Evolutionary conservation across 2,329 filamentous ascomycete species (phyloP).

Genomic region (Scorias spongiosa): DNA sequence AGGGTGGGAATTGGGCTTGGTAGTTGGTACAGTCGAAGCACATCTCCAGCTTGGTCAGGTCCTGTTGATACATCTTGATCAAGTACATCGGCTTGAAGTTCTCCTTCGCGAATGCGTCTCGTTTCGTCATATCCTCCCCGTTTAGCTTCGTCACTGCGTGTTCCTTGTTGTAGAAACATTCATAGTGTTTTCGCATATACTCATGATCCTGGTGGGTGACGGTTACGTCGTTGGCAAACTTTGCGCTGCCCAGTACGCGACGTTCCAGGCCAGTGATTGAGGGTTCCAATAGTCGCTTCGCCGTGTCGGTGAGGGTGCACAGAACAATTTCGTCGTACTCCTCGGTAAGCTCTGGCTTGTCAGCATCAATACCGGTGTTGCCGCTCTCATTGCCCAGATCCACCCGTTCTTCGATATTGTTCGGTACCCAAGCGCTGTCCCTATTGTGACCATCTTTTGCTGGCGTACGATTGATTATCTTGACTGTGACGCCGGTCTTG

Average conservation of each 20-base stretch:
- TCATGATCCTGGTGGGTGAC: conserved; percentile 50
- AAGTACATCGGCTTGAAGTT: conserved; percentile 51
- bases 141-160: conserved; percentile 29
- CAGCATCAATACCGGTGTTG: conserved; percentile 24
- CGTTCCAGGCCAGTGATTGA: conserved; percentile 47
- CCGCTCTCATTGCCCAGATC: background rate
- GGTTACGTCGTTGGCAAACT: conserved; percentile 56
- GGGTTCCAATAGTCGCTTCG: conserved; percentile 42
- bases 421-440: conserved; percentile 28
- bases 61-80: conserved; percentile 43
- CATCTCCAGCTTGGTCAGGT: conserved; percentile 42
- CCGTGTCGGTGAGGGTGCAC: conserved; percentile 43
- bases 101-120: conserved; percentile 31
- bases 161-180: conserved; percentile 40
- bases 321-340: conserved; percentile 52
- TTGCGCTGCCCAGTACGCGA: conserved; percentile 54
- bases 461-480: conserved; percentile 28
- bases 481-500: conserved; percentile 36
- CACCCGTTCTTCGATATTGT: conserved; percentile 10
- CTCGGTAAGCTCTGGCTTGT: conserved; percentile 29
- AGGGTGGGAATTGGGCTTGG: conserved; percentile 51
- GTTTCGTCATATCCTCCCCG: conserved; percentile 25
- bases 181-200: conserved; percentile 56
- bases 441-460: conserved; percentile 29
- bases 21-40: conserved; percentile 65